A percentile compares a stretch with the other conserved stretches of the same genome.
Evolutionary conservation across 805 yeast genomes (phyloP).

Genomic region (Gaillardinia entomophila): DNA sequence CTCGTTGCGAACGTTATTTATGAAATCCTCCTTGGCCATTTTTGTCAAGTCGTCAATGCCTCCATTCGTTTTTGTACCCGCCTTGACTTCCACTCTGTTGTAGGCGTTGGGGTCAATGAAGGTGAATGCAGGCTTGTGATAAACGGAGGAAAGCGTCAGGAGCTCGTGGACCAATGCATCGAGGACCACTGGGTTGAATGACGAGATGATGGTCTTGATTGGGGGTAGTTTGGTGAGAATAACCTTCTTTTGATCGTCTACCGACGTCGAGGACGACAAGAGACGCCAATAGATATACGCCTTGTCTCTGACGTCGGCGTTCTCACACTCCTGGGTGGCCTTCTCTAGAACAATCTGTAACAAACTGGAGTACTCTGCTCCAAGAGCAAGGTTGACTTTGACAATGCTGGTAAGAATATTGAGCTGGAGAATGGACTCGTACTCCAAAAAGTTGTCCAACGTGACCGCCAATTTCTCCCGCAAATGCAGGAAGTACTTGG

Average conservation of each 20-base stretch:
- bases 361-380: constrained; percentile 26
- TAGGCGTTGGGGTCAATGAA: constrained; percentile 42
- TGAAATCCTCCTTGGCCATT: constrained; percentile 71
- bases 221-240: constrained; percentile 63
- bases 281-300: constrained; percentile 79
- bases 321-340: constrained; percentile 61
- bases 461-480: constrained; percentile 40
- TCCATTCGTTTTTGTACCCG: constrained; percentile 19
- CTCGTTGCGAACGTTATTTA: constrained; percentile 61
- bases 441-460: constrained; percentile 50
- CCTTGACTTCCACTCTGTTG: constrained; percentile 6
- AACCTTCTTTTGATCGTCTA: constrained; percentile 43
- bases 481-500: constrained; percentile 51
- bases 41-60: constrained; percentile 74
- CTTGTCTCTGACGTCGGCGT: constrained; percentile 74
- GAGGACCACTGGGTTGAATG: constrained; percentile 63
- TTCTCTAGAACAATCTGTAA: constrained; percentile 57
- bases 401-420: constrained; percentile 58
- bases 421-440: constrained; percentile 57
- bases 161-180: constrained; percentile 68
- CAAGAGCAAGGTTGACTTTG: constrained; percentile 36
- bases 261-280: constrained; percentile 41
- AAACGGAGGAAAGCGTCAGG: constrained; percentile 82
- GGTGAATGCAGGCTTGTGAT: constrained; percentile 72
- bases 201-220: constrained; percentile 65